Evolutionary conservation across 345 rosid species (phyloP).

Genomic region (Eucalyptus sideroxylon): DNA sequence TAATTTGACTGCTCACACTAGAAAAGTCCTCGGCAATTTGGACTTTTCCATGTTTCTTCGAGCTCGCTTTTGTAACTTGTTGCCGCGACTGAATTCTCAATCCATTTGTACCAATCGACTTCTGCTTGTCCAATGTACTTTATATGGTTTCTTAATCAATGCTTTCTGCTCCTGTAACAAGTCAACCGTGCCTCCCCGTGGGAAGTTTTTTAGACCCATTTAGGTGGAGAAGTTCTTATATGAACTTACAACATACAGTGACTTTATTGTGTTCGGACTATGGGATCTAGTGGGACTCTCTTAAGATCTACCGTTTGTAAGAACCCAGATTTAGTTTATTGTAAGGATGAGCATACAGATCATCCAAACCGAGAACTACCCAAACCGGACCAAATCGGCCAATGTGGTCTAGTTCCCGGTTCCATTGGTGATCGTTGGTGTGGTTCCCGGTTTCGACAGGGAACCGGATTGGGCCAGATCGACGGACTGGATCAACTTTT

Average conservation of each 20-base stretch:
- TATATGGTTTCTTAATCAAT: background rate
- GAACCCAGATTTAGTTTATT: background rate
- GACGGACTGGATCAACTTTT: too few relatives aligned
- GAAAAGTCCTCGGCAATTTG: background rate
- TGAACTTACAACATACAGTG: background rate
- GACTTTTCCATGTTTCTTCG: background rate
- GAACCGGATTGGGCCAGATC: accelerated
- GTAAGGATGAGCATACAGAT: too few relatives aligned
- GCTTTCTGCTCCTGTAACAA: background rate
- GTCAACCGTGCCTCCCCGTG: background rate
- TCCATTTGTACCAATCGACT: background rate
- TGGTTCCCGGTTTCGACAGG: accelerated
- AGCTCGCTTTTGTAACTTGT: background rate
- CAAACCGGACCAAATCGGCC: accelerated
- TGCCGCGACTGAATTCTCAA: background rate
- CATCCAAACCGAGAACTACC: too few relatives aligned
- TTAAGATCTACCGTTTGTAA: background rate
- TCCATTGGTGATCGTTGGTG: too few relatives aligned
- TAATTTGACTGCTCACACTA: background rate
- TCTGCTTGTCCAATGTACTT: background rate
- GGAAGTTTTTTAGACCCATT: background rate
- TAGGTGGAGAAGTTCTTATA: background rate
- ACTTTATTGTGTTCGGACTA: background rate
- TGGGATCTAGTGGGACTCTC: background rate
- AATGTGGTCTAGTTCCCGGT: too few relatives aligned